Percentiles rank a stretch among this genome's conserved stretches.
phyloP scores from a whole-genome alignment of 1,139 yeast species.

The Geotrichum reessii region DNA sequence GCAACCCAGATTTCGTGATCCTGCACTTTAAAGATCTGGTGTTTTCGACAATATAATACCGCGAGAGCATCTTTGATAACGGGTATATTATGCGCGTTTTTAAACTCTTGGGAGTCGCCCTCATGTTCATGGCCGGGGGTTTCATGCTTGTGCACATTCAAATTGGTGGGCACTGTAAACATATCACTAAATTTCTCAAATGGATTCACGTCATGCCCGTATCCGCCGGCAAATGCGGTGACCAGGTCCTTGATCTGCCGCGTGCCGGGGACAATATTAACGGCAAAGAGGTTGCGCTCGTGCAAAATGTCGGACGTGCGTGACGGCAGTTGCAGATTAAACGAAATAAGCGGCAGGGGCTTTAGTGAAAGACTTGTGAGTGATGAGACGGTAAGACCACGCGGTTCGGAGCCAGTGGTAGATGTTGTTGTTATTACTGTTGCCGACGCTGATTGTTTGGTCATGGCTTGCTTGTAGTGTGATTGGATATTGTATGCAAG shows the following conservation, averaged over 20 bases:
- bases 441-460: not conserved
- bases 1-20: slow-evolving; percentile 82
- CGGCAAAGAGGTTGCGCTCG: slow-evolving; percentile 50
- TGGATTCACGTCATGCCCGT: slow-evolving; percentile 36
- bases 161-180: slow-evolving; percentile 35
- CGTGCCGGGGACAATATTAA: slow-evolving; percentile 68
- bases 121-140: not conserved
- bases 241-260: slow-evolving; percentile 42
- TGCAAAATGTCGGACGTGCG: slow-evolving; percentile 65
- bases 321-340: slow-evolving; percentile 79
- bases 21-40: slow-evolving; percentile 52
- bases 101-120: not conserved
- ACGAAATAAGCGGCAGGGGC: slow-evolving; percentile 71
- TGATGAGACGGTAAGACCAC: slow-evolving; percentile 77
- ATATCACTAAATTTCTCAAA: slow-evolving; percentile 34
- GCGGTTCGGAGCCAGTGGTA: slow-evolving; percentile 22
- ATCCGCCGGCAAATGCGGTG: slow-evolving; percentile 35
- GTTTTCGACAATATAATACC: slow-evolving; percentile 58
- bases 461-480: not conserved
- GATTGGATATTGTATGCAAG: not conserved
- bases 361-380: slow-evolving; percentile 69
- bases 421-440: slow-evolving; percentile 21
- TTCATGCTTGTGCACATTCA: slow-evolving; percentile 2
- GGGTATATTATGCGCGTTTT: slow-evolving; percentile 44
- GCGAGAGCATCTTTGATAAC: slow-evolving; percentile 54